phyloP scores from a whole-genome alignment of 2,329 filamentous ascomycete genomes.

The Geosmithia flava region DNA sequence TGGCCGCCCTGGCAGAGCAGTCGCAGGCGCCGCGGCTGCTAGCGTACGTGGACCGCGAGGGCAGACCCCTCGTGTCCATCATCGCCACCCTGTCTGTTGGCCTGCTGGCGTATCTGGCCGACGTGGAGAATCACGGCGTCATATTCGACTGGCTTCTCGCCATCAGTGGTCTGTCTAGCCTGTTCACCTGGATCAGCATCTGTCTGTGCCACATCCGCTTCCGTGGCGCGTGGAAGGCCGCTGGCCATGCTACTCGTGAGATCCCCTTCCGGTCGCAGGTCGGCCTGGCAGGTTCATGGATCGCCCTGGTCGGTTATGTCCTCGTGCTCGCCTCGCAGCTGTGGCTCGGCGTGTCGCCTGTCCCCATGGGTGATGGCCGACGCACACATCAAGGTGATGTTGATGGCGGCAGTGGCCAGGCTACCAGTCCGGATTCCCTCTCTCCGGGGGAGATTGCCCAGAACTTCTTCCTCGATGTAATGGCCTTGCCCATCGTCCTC shows the following conservation, averaged over 20 bases:
- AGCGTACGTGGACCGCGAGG: slow-evolving; percentile 70
- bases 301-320: slow-evolving; percentile 65
- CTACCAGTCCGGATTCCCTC: slow-evolving; percentile 13
- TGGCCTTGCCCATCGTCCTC: slow-evolving; percentile 57
- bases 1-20: slow-evolving; percentile 82
- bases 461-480: slow-evolving; percentile 63
- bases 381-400: background rate
- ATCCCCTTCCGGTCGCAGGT: slow-evolving; percentile 73
- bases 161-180: slow-evolving; percentile 58
- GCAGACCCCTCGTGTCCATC: slow-evolving; percentile 68
- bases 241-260: slow-evolving; percentile 60
- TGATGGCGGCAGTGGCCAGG: no score
- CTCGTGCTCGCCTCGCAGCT: slow-evolving; percentile 74
- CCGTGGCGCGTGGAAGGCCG: slow-evolving; percentile 61
- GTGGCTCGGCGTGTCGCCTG: slow-evolving; percentile 73
- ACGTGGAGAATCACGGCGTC: slow-evolving; percentile 41
- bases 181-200: slow-evolving; percentile 76
- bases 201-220: slow-evolving; percentile 90
- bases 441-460: slow-evolving; percentile 33
- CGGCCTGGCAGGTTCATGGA: slow-evolving; percentile 67
- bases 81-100: slow-evolving; percentile 53
- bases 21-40: slow-evolving; percentile 67
- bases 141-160: slow-evolving; percentile 74
- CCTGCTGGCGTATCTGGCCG: slow-evolving; percentile 66
- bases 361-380: slow-evolving; percentile 31